Base-by-base conservation (phyloP, 768 basidiomycete species). In the Mycena vulgaris region DNA sequence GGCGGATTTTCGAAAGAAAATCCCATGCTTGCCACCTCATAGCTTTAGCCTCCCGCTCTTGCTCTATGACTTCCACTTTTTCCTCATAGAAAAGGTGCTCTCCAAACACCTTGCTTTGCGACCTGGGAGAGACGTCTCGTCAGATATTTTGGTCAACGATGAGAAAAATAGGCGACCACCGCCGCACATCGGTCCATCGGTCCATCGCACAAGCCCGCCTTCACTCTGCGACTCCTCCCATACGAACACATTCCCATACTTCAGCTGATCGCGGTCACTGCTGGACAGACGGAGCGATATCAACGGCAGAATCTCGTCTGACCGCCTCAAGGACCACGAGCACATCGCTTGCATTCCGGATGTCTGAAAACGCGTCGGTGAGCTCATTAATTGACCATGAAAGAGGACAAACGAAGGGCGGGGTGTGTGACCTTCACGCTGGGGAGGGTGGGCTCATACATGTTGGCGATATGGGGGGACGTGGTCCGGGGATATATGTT, bases 141-240 rank as follows among this genome's bases (percentile, higher is more conserved):
- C 7, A n/a, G 31, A 28, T 23, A 37, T 14, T 45, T 5, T 5
- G 42, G 42, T 19, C 16, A 39, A 39, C 16, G 37, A 9, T 14
- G 35, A 37, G 35, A 14, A 23, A 39, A 60, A 27, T 2, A 0
- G 19, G 64, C 81, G 42, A 85, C 89, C 88, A 89, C 70, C 88
- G 78, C 51, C 88, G n/a, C n/a, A n/a, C n/a, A n/a, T n/a, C n/a
- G n/a, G 81, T 6, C 88, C 88, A 68, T 89, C 88, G 21, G 89
- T 89, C 88, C 88, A 89, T 27, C 88, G 81, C 68, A 89, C 79
- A 48, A 87, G 73, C 31, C 82, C 83, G 6, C 83, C 84, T 28
- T 88, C 88, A 37, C 85, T 85, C 51, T 84, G 85, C 10, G 88
- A 87, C 76, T 89, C 89, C 70, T 89, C 88, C 89, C 89, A 90